Base-by-base conservation (phyloP, 2,329 filamentous ascomycete species). In the Phyllosticta capitalensis region DNA sequence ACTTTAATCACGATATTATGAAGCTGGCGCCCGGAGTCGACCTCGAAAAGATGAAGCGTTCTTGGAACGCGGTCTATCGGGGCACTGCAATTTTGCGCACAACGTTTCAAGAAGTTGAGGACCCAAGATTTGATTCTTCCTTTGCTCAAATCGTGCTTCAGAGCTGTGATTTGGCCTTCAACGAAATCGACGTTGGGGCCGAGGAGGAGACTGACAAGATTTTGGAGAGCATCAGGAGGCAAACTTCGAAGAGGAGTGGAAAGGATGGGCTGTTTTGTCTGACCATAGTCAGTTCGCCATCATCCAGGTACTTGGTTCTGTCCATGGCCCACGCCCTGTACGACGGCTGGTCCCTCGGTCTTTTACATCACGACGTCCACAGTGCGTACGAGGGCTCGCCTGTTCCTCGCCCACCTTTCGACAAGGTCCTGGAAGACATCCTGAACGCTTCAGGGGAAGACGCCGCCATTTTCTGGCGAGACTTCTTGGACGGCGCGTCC, bases 281-380 rank as follows among this genome's bases (percentile, higher is more conserved):
- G 14, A 72, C 71, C 2, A 55, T 78, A 3, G 64, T 78, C 20
- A 63, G 69, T 17, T 67, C 72, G 20, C 59, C 66, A 0, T 55
- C 62, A 5, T 68, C 72, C 17, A 68, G 58, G 2, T 80, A 79
- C 60, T 66, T 84, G n/a, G 61, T 83, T 4, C 69, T 96, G 1
- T 92, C 90, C 0, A 84, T 96, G 48, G 82, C 91, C 0, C 92
- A 96, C 72, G 90, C 91, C 1, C 78, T 96, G 20, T 96, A 96
- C 64, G 92, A 96, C 68, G 92, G 92, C 0, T 91, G 86, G 83
- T 95, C 91, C 2, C 79, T 96, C 12, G 77, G 79, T 3, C 74
- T 95, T 17, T 72, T 96, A 1, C 90, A 94, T 65, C 76, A 80
- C 51, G 85, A 94, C 66, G 80, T 96, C 0, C 72, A 79, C 17